Evolutionary conservation across 768 basidiomycete genomes (phyloP).

Genomic region (Neoboletus subvelutipes): DNA sequence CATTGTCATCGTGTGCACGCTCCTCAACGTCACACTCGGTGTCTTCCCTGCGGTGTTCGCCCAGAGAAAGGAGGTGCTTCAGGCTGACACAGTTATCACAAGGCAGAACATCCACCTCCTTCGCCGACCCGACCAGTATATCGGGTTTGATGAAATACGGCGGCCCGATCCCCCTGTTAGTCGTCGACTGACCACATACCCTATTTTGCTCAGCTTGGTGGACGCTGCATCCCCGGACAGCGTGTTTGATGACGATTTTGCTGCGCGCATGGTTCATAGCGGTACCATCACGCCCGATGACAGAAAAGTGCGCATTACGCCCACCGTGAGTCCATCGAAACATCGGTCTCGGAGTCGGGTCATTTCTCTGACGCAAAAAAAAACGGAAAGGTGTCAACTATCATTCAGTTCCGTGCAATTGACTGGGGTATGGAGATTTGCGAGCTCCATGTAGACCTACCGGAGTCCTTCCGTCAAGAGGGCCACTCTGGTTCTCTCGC

Average conservation of each 20-base stretch:
- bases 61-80: not conserved
- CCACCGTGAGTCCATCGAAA: not conserved
- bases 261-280: slow-evolving; percentile 4
- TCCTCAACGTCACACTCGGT: slow-evolving; percentile 7
- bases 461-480: slow-evolving; percentile 1
- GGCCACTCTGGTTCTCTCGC: slow-evolving; percentile 6
- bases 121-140: slow-evolving; percentile 10
- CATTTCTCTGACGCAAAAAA: not conserved
- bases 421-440: slow-evolving; percentile 19
- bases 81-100: not conserved
- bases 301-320: slow-evolving; percentile 3
- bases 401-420: slow-evolving; percentile 15
- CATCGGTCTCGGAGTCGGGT: not conserved
- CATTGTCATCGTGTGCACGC: slow-evolving; percentile 3
- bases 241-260: slow-evolving; percentile 10
- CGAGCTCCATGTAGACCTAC: slow-evolving; percentile 11
- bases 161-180: slow-evolving; percentile 2
- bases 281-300: slow-evolving; percentile 12
- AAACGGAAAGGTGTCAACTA: slow-evolving; percentile 9
- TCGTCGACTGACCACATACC: slow-evolving; percentile 6
- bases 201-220: slow-evolving; percentile 10
- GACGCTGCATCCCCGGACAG: slow-evolving; percentile 6
- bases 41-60: slow-evolving; percentile 1
- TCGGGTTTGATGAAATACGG: slow-evolving; percentile 9
- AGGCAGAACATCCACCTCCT: slow-evolving; percentile 11